Conservation (phyloP, 169 alveolate genomes). For the Plasmodium blacklocki region DNA sequence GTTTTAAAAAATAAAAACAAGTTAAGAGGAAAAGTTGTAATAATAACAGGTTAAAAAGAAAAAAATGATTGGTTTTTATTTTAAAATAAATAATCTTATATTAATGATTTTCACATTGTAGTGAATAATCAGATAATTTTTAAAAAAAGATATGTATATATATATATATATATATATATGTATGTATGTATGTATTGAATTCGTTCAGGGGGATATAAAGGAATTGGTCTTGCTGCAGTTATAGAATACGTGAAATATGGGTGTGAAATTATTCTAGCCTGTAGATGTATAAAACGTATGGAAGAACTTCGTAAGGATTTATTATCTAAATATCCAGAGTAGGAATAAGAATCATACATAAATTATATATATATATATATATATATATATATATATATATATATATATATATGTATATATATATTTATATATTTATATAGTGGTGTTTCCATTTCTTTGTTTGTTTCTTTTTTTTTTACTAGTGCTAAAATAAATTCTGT, state of each 20-base stretch:
- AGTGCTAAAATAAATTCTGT: conserved; percentile 62
- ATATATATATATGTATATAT: background rate
- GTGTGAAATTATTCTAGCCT: conserved; percentile 62
- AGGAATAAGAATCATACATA: background rate
- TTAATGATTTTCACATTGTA: no score
- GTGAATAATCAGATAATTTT: no score
- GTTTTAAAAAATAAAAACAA: conserved; percentile 11
- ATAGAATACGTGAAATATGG: conserved; percentile 41
- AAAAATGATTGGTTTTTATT: background rate
- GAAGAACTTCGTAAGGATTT: conserved; percentile 29
- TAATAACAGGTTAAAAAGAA: conserved; percentile 43
- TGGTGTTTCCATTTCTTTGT: no score
- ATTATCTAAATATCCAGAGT: conserved; percentile 33
- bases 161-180: no score
- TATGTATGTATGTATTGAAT: no score
- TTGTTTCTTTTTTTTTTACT: background rate
- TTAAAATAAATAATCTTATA: no score
- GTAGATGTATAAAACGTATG: conserved; percentile 42
- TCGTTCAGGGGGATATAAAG: conserved; percentile 54
- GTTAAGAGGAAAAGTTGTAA: conserved; percentile 56
- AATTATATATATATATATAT: background rate
- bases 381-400: background rate
- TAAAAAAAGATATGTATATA: no score
- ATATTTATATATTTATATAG: background rate
- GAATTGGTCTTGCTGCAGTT: conserved; percentile 73